Conservation (phyloP, 305 asterid species). For the Fraxinus greggii region DNA sequence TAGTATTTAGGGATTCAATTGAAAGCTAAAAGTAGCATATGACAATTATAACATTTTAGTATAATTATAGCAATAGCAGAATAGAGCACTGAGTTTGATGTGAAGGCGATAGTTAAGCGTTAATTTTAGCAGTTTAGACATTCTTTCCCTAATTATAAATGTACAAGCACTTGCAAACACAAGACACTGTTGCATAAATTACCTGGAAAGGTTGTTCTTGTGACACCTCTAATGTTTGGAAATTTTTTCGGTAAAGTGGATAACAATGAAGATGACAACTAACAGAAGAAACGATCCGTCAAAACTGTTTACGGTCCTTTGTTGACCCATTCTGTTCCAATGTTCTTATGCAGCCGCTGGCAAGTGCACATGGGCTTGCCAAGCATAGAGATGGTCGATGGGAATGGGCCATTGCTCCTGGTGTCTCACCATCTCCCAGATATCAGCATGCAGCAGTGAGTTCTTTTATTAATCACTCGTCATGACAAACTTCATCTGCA, state of each 20-base stretch:
- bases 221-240: conserved; percentile 13
- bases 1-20: neutral
- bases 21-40: neutral
- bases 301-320: conserved; percentile 7
- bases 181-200: neutral
- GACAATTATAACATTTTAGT: neutral
- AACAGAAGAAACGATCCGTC: neutral
- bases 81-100: neutral
- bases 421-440: conserved; percentile 95
- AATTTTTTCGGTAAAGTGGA: conserved; percentile 8
- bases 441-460: conserved; percentile 98
- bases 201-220: neutral
- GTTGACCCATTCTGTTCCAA: conserved; percentile 14
- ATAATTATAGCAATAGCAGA: neutral
- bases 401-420: conserved; percentile 99
- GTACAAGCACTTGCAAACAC: neutral
- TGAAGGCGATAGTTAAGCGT: neutral
- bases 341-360: conserved; percentile 66
- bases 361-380: conserved; percentile 98
- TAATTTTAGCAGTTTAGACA: neutral
- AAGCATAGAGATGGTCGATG: conserved; percentile 99
- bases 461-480: conserved; percentile 9
- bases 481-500: neutral
- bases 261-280: neutral
- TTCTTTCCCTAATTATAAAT: neutral